Evolutionary conservation across 495 filamentous ascomycete species (phyloP).

Genomic region (Trichocladium uniseriatum): DNA sequence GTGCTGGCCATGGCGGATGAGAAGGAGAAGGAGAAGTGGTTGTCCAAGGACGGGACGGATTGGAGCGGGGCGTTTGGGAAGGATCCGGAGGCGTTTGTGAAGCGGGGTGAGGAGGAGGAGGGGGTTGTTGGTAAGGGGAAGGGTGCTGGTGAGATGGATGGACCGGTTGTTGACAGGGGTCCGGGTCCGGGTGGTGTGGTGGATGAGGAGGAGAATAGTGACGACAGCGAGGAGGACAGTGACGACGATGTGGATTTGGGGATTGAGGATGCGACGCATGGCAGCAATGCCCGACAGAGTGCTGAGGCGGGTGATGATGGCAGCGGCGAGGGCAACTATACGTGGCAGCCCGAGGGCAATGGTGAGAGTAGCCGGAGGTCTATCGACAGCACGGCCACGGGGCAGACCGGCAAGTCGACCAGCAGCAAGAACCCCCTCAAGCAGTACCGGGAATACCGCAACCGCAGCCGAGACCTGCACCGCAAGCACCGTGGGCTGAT

Average conservation of each 20-base stretch:
- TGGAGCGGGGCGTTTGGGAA: slow-evolving; percentile 80
- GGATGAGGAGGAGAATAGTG: slow-evolving; percentile 26
- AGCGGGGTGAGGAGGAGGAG: slow-evolving; percentile 22
- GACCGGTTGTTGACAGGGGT: no score
- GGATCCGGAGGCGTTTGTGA: slow-evolving; percentile 43
- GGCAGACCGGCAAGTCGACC: slow-evolving; percentile 7
- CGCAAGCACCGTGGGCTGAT: slow-evolving; percentile 63
- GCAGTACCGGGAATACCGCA: slow-evolving; percentile 46
- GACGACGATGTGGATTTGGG: slow-evolving; percentile 35
- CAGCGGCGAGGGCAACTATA: slow-evolving; percentile 8
- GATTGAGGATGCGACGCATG: slow-evolving; percentile 32
- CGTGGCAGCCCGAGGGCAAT: slow-evolving; percentile 4
- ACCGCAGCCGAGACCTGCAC: slow-evolving; percentile 45
- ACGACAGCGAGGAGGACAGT: slow-evolving; percentile 23
- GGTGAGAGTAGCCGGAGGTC: slow-evolving; percentile 8
- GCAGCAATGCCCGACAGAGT: not conserved
- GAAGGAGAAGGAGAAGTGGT: slow-evolving; percentile 66
- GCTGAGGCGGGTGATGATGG: not conserved
- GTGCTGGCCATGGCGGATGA: slow-evolving; percentile 54
- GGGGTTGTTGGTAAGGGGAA: slow-evolving; percentile 42
- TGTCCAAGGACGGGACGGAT: slow-evolving; percentile 70
- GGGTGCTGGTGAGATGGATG: slow-evolving; percentile 18
- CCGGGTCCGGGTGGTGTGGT: not conserved
- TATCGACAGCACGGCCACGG: slow-evolving; percentile 14
- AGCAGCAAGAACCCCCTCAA: slow-evolving; percentile 37